Conservation (phyloP, 495 filamentous ascomycete genomes). For the Podospora tetraspora region DNA sequence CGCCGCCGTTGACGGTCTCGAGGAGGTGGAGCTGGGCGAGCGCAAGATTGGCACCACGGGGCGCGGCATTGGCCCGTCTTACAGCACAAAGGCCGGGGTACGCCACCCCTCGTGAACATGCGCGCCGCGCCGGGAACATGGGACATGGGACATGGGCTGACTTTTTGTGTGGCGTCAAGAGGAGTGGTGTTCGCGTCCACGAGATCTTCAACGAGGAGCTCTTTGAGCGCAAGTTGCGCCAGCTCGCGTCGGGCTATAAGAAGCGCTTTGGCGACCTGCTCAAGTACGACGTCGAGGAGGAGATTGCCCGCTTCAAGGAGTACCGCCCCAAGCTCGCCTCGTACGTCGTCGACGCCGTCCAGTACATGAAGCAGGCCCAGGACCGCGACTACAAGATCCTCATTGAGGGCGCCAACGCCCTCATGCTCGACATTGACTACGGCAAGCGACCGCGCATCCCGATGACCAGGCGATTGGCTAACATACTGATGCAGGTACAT, state of each 20-base stretch:
- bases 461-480: not conserved
- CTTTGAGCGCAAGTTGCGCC: constrained; percentile 69
- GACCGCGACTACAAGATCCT: constrained; percentile 60
- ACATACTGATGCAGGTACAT: constrained; percentile 49
- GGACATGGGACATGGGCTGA: not conserved
- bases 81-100: constrained; percentile 69
- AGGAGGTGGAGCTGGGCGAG: constrained; percentile 66
- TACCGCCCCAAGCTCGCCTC: constrained; percentile 62
- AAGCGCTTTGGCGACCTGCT: constrained; percentile 69
- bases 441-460: constrained; percentile 9
- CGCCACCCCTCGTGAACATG: not conserved
- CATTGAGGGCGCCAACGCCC: constrained; percentile 85
- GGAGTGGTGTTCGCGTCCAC: constrained; percentile 67
- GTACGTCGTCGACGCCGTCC: constrained; percentile 65
- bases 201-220: constrained; percentile 64
- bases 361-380: constrained; percentile 52
- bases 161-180: constrained; percentile 13
- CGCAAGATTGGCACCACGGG: constrained; percentile 53
- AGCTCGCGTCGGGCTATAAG: constrained; percentile 60
- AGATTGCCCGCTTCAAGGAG: constrained; percentile 59
- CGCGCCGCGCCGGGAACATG: not conserved
- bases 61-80: constrained; percentile 72
- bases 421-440: constrained; percentile 49
- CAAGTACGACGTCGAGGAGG: constrained; percentile 72
- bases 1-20: constrained; percentile 72